Conservation (phyloP, 2,329 filamentous ascomycete genomes). For the Elsinoe necatrix region DNA sequence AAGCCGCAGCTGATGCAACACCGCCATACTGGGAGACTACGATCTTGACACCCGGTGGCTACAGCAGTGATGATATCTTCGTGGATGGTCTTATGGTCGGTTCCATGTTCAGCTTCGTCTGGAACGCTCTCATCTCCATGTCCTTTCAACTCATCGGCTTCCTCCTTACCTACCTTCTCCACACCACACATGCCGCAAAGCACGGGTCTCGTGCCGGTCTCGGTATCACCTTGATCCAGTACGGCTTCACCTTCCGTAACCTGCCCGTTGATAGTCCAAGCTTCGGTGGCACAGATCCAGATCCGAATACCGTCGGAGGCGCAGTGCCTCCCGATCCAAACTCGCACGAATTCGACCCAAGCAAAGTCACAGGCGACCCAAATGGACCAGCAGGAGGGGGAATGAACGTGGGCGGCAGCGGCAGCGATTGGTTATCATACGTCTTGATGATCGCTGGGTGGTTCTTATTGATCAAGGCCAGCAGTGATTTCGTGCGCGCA, state of each 20-base stretch:
- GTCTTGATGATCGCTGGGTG: conserved; percentile 93
- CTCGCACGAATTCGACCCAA: conserved; percentile 76
- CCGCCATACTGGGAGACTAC: conserved; percentile 99
- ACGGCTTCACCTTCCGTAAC: conserved; percentile 80
- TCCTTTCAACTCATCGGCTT: conserved; percentile 97
- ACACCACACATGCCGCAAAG: conserved; percentile 96
- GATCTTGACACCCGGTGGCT: conserved; percentile 83
- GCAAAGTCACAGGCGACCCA: conserved; percentile 47
- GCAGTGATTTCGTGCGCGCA: conserved; percentile 81
- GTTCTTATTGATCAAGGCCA: conserved; percentile 93
- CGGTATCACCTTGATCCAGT: conserved; percentile 90
- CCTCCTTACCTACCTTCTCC: conserved; percentile 91
- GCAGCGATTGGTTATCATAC: conserved; percentile 84
- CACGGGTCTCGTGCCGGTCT: conserved; percentile 92
- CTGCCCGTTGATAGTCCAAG: conserved; percentile 19
- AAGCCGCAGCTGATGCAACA: conserved; percentile 90
- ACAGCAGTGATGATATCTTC: conserved; percentile 88
- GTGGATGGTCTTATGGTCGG: conserved; percentile 92
- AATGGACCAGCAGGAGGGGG: conserved; percentile 25
- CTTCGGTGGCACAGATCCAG: conserved; percentile 34
- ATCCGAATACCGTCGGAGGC: conserved; percentile 34
- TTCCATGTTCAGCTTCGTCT: conserved; percentile 76
- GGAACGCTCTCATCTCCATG: conserved; percentile 95
- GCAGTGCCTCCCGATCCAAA: conserved; percentile 74
- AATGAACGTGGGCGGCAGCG: conserved; percentile 49